phyloP scores from a whole-genome alignment of 345 rosid genomes.

The Excoecaria cochinchinensis region DNA sequence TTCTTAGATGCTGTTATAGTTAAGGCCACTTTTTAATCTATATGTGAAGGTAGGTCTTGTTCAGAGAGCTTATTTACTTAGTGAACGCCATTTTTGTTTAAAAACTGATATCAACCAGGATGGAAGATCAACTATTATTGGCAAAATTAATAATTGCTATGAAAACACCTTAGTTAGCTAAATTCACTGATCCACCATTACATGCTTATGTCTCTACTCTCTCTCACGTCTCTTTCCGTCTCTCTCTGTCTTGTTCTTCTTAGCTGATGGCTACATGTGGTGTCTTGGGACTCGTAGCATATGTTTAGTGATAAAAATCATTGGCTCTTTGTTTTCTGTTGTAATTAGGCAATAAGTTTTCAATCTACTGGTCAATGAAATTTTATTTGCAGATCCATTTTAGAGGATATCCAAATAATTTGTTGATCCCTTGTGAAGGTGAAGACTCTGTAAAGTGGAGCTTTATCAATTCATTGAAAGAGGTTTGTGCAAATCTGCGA shows the following conservation, averaged over 20 bases:
- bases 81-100: not conserved
- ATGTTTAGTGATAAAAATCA: not conserved
- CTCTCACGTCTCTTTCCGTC: not conserved
- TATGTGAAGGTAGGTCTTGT: not conserved
- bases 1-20: not conserved
- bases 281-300: not conserved
- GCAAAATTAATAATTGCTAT: not conserved
- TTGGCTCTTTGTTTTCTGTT: not conserved
- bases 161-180: not conserved
- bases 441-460: constrained; percentile 93
- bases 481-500: constrained; percentile 47
- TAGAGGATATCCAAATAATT: constrained; percentile 81
- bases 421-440: constrained; percentile 83
- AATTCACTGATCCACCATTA: not conserved
- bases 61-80: not conserved
- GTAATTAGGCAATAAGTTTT: not conserved
- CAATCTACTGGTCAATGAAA: not conserved
- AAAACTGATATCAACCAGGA: not conserved
- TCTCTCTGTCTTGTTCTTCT: not conserved
- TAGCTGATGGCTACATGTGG: not conserved
- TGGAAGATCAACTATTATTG: not conserved
- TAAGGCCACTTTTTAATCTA: not conserved
- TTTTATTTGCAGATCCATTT: constrained; percentile 70
- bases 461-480: constrained; percentile 88
- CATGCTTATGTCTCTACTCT: not conserved